Evolutionary conservation across 352 stramenopile genomes (phyloP), one percentile per base, ranked within the genome.

Genomic region (Phytophthora colocasiae): DNA sequence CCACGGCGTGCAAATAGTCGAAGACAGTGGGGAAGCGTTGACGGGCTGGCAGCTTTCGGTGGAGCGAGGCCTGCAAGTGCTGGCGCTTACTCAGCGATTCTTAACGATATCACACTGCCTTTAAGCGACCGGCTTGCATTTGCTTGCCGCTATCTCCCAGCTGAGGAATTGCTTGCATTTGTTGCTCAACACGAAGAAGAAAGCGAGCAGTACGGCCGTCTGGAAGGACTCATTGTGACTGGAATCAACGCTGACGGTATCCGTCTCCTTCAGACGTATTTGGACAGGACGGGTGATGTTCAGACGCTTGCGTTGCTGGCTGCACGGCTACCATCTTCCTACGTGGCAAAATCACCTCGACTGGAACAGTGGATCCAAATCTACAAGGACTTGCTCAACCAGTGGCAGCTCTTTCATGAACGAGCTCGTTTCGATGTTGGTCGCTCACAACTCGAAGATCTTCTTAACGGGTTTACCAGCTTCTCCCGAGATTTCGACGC

Each of bases 341-440:
- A 87, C 26, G 70, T 91, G 15, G 53, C 84, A 47, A 89, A 97
- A 56, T 65, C 71, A 49, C 66, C 67, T 55, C 74, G 86, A 9
- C 79, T 93, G 32, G 71, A 78, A 24, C 89, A 95, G 57, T 98
- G 94, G 94, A 85, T 98, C 44, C 80, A 95, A 32, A 89, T 83
- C 27, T 98, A 98, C 65, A 87, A 97, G 34, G 77, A 94, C 15
- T 67, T 98, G 40, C 78, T 98, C 2, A 98, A 98, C 63, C 90
- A 91, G 27, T 97, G 90, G 81, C 92, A 98, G 71, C 91, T 98
- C 46, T 98, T 97, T 79, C 90, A 98, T 54, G 88, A 90, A 47
- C 83, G 96, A 55, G 91, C 94, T 15, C 87, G 93, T 15, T 97
- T 98, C 63, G 96, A 98, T 74, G 92, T 98, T 22, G 92, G 90